Evolutionary conservation across 306 rosid genomes (phyloP).

Genomic region (Lotus japonicus): DNA sequence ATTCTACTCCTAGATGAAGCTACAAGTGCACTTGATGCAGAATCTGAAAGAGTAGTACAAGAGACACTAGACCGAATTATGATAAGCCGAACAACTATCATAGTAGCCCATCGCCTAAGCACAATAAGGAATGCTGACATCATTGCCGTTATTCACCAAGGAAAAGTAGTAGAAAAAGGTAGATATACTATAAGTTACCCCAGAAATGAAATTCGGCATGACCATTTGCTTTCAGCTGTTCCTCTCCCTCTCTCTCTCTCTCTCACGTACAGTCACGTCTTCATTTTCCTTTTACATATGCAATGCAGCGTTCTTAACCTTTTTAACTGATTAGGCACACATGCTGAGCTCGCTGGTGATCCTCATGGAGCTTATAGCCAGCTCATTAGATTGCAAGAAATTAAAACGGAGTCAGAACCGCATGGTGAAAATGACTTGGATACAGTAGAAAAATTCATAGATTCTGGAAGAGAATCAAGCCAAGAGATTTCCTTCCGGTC

Average conservation of each 20-base stretch:
- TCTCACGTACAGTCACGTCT: not conserved
- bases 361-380: slow-evolving; percentile 67
- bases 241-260: not conserved
- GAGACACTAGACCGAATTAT: slow-evolving; percentile 55
- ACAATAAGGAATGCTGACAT: slow-evolving; percentile 48
- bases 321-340: slow-evolving; percentile 48
- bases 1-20: slow-evolving; percentile 63
- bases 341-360: slow-evolving; percentile 41
- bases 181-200: not conserved
- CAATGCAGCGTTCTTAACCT: not conserved
- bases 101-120: slow-evolving; percentile 62
- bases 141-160: slow-evolving; percentile 54
- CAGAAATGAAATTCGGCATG: not conserved
- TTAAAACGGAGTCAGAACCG: slow-evolving; percentile 25
- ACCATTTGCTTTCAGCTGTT: not conserved
- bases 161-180: slow-evolving; percentile 58
- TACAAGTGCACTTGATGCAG: slow-evolving; percentile 58
- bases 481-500: slow-evolving; percentile 32
- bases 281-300: not conserved
- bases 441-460: slow-evolving; percentile 23
- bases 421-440: slow-evolving; percentile 23
- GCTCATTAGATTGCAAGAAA: slow-evolving; percentile 54
- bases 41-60: slow-evolving; percentile 54
- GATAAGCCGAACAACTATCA: slow-evolving; percentile 47
- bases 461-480: slow-evolving; percentile 36